Evolutionary conservation across 139 green algal genomes (phyloP).

Genomic region (Closterium sp.): DNA sequence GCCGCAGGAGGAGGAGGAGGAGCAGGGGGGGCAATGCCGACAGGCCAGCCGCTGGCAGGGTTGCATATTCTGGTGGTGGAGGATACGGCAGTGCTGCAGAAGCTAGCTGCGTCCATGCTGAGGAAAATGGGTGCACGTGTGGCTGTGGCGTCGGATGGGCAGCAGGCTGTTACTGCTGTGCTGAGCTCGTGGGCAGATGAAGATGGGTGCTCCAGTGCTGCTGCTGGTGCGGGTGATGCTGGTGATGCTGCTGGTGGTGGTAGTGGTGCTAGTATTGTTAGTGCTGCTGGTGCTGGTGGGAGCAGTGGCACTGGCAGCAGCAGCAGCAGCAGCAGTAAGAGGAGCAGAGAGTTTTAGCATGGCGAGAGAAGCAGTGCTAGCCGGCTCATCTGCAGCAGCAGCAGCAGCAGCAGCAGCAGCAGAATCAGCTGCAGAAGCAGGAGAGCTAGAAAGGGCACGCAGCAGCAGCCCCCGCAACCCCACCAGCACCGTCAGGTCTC

Average conservation of each 20-base stretch:
- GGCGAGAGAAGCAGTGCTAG: neutral
- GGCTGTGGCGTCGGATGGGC: conserved; percentile 25
- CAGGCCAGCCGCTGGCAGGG: neutral
- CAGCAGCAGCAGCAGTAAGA: neutral
- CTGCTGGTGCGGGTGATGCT: neutral
- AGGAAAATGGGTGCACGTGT: conserved; percentile 37
- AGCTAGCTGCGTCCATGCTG: conserved; percentile 28
- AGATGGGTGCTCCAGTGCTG: neutral
- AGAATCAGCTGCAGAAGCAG: neutral
- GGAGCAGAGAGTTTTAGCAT: neutral
- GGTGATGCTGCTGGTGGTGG: neutral
- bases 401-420: neutral
- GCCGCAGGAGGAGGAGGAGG: too few species aligned
- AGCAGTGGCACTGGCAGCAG: neutral
- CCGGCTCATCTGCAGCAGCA: neutral
- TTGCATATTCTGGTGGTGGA: conserved; percentile 42
- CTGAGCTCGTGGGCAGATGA: conserved; percentile 9
- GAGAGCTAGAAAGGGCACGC: too few species aligned
- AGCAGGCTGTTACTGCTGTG: conserved; percentile 34
- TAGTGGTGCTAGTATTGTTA: neutral
- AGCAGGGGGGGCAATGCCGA: neutral
- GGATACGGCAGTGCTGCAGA: conserved; percentile 35
- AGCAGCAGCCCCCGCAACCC: neutral
- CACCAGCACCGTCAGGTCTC: neutral
- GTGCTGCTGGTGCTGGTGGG: neutral